Conservation (phyloP, 371 early-diverging fungal species). For the Lichtheimia ornata region DNA sequence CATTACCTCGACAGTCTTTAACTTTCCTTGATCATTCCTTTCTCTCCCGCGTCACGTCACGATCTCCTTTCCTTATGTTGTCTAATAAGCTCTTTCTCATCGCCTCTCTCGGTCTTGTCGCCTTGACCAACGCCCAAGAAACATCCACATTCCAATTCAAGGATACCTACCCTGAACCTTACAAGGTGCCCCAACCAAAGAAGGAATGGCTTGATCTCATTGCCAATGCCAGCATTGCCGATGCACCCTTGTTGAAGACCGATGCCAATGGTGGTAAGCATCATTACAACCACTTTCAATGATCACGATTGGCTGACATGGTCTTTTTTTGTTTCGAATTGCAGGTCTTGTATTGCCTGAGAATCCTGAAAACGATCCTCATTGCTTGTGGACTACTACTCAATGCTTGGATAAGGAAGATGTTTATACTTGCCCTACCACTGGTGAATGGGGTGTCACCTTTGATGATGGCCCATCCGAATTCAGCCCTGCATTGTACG, state of each 20-base stretch:
- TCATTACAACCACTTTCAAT: no score
- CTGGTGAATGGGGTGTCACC: slow-evolving; percentile 52
- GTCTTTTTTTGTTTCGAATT: slow-evolving; percentile 2
- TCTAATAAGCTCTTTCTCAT: slow-evolving; percentile 15
- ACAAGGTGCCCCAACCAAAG: slow-evolving; percentile 29
- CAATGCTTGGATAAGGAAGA: slow-evolving; percentile 50
- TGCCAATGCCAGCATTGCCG: slow-evolving; percentile 30
- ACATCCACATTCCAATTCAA: slow-evolving; percentile 19
- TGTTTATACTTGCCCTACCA: slow-evolving; percentile 52
- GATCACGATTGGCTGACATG: neutral
- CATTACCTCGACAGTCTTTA: slow-evolving; percentile 2
- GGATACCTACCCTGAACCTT: slow-evolving; percentile 31
- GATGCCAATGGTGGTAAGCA: slow-evolving; percentile 16
- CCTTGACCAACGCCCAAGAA: slow-evolving; percentile 14
- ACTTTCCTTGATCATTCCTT: slow-evolving; percentile 1
- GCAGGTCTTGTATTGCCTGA: slow-evolving; percentile 29
- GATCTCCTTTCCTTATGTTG: slow-evolving; percentile 5
- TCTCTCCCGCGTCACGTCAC: slow-evolving; percentile 4
- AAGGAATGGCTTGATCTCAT: slow-evolving; percentile 47
- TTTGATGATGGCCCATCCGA: slow-evolving; percentile 46
- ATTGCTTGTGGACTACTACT: slow-evolving; percentile 61
- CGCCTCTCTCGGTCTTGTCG: slow-evolving; percentile 12
- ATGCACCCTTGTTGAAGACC: slow-evolving; percentile 36
- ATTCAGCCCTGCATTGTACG: slow-evolving; percentile 36
- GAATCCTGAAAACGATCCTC: slow-evolving; percentile 28